Percentiles rank a stretch among this genome's conserved stretches.
Conservation (phyloP, 768 basidiomycete genomes). For the Boletus speciosus region DNA sequence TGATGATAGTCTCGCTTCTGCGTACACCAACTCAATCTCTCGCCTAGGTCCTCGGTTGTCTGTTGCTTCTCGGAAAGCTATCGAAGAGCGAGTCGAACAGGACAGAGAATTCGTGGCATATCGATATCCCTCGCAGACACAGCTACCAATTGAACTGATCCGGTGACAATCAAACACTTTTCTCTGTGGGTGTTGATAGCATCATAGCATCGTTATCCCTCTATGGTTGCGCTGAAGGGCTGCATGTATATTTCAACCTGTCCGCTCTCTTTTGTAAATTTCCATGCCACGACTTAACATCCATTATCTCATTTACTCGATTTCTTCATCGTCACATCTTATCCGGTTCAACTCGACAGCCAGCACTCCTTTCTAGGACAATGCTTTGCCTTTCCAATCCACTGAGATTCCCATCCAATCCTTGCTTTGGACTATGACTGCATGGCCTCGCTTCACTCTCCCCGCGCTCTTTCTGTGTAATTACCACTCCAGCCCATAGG, state of each 20-base stretch:
- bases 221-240: not conserved
- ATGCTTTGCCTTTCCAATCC: slow-evolving; percentile 16
- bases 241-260: slow-evolving; percentile 8
- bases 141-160: slow-evolving; percentile 56
- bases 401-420: slow-evolving; percentile 13
- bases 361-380: slow-evolving; percentile 26
- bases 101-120: slow-evolving; percentile 84
- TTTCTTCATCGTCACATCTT: slow-evolving; percentile 12
- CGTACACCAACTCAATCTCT: slow-evolving; percentile 49
- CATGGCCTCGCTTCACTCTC: slow-evolving; percentile 14
- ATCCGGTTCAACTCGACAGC: slow-evolving; percentile 15
- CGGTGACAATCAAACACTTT: slow-evolving; percentile 31
- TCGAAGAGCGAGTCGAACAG: slow-evolving; percentile 81
- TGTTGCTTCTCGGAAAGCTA: slow-evolving; percentile 61
- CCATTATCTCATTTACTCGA: slow-evolving; percentile 20
- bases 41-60: slow-evolving; percentile 56
- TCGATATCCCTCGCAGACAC: slow-evolving; percentile 78
- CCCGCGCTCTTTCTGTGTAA: slow-evolving; percentile 13
- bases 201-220: slow-evolving; percentile 4
- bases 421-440: slow-evolving; percentile 29
- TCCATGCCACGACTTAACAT: slow-evolving; percentile 15
- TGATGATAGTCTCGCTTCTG: slow-evolving; percentile 45
- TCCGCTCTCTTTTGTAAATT: slow-evolving; percentile 17
- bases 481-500: slow-evolving; percentile 5
- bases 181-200: not conserved